Evolutionary conservation across 1,284 basidiomycete genomes (phyloP).

Genomic region (Ceratobasidium sp.): DNA sequence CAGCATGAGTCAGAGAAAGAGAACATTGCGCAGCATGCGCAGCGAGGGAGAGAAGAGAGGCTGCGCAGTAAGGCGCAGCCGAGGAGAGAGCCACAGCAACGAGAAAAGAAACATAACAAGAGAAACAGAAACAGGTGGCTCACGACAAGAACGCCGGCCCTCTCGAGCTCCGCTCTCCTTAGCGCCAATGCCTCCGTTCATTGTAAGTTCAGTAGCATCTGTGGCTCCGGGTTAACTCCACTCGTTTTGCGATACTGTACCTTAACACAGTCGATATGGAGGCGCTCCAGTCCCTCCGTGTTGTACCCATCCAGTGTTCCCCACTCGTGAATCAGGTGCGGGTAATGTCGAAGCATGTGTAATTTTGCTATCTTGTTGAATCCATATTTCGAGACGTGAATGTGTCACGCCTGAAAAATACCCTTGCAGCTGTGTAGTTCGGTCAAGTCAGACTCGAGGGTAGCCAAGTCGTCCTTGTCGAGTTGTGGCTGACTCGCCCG

Average conservation of each 20-base stretch:
- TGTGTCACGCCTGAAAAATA: constrained; percentile 42
- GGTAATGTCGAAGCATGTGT: constrained; percentile 44
- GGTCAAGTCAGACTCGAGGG: constrained; percentile 40
- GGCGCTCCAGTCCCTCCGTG: constrained; percentile 45
- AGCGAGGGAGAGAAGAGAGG: too few species aligned
- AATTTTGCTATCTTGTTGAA: constrained; percentile 50
- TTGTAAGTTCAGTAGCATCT: not conserved
- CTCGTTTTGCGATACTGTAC: not conserved
- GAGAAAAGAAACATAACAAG: too few species aligned
- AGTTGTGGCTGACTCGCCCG: constrained; percentile 21
- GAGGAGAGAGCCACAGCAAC: too few species aligned
- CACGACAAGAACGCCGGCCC: not conserved
- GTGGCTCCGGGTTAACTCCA: not conserved
- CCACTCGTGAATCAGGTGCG: constrained; percentile 19
- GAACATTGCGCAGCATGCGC: too few species aligned
- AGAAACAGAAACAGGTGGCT: too few species aligned
- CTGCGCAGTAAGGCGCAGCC: too few species aligned
- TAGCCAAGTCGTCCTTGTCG: constrained; percentile 16
- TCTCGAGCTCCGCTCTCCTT: not conserved
- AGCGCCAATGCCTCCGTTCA: not conserved
- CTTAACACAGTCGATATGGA: constrained; percentile 23
- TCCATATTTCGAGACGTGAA: constrained; percentile 16
- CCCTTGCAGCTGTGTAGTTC: constrained; percentile 48
- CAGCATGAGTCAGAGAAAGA: too few species aligned
- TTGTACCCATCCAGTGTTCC: constrained; percentile 47